Conservation (phyloP, 2,329 filamentous ascomycete species). For the Dactylellina leptospora region DNA sequence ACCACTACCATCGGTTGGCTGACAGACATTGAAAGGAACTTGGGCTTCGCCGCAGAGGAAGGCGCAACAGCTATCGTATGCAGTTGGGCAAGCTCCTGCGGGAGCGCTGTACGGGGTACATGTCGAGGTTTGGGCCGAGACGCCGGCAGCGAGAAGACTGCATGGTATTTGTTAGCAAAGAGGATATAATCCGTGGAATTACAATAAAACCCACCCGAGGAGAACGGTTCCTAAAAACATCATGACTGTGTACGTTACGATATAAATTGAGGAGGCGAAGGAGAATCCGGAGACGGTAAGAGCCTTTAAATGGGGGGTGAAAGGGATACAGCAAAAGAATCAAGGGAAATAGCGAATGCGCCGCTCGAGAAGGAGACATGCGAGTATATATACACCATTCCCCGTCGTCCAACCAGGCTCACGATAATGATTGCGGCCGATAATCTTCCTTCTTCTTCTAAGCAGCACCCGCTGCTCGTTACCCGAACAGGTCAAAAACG, state of each 20-base stretch:
- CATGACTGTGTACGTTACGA: neutral
- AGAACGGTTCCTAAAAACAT: neutral
- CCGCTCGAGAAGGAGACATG: too few species aligned
- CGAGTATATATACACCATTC: neutral
- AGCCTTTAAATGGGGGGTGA: neutral
- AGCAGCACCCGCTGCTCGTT: conserved; percentile 5
- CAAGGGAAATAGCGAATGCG: too few species aligned
- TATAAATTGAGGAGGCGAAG: too few species aligned
- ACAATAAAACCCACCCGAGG: neutral
- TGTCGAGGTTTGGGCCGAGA: conserved; percentile 24
- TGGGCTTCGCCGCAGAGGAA: conserved; percentile 38
- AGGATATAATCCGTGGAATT: neutral
- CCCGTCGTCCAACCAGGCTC: neutral
- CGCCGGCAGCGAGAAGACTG: conserved; percentile 17
- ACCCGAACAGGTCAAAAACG: conserved; percentile 4
- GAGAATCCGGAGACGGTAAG: neutral
- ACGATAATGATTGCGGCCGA: conserved; percentile 19
- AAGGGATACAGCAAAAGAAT: too few species aligned
- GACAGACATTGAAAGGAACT: conserved; percentile 34
- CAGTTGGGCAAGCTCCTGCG: conserved; percentile 28
- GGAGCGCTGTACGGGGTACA: conserved; percentile 25
- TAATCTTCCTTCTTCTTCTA: conserved; percentile 8
- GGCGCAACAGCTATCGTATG: conserved; percentile 33
- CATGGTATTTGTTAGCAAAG: neutral
- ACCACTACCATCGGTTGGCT: conserved; percentile 20